phyloP scores from a whole-genome alignment of 2,329 filamentous ascomycete genomes.

The Paecilomyces niveus region DNA sequence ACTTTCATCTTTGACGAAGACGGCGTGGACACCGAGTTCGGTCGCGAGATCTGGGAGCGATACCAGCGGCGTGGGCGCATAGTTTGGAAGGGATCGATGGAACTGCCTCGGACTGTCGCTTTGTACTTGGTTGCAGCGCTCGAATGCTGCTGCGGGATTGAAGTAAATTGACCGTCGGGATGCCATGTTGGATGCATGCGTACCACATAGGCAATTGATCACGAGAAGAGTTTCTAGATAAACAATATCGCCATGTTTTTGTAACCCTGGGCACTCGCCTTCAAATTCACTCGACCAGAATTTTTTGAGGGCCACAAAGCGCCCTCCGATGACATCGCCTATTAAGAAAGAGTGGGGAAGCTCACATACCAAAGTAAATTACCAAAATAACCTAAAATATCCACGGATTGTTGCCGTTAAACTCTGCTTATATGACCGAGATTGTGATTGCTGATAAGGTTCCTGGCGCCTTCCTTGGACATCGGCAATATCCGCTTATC shows the following conservation, averaged over 20 bases:
- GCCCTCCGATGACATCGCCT: neutral
- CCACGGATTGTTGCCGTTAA: no score
- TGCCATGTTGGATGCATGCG: neutral
- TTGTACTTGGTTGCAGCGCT: neutral
- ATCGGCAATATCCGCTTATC: neutral
- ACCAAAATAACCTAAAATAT: neutral
- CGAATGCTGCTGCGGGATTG: neutral
- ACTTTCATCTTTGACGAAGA: slow-evolving; percentile 67
- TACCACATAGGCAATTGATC: neutral
- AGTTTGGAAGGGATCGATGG: slow-evolving; percentile 53
- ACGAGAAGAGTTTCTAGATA: neutral
- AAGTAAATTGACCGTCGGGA: neutral
- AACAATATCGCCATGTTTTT: neutral
- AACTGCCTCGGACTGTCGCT: slow-evolving; percentile 39
- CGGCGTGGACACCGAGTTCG: slow-evolving; percentile 49
- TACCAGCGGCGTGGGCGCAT: slow-evolving; percentile 49
- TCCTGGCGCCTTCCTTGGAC: neutral
- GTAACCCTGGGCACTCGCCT: neutral
- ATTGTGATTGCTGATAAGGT: slow-evolving; percentile 7
- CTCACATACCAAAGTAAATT: neutral
- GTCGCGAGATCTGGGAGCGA: slow-evolving; percentile 48
- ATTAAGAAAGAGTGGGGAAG: neutral
- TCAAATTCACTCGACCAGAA: neutral
- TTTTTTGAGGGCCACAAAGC: neutral
- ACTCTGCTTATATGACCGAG: neutral